phyloP scores from a whole-genome alignment of 257 asterid species.

The Solanum ossicruentum region DNA sequence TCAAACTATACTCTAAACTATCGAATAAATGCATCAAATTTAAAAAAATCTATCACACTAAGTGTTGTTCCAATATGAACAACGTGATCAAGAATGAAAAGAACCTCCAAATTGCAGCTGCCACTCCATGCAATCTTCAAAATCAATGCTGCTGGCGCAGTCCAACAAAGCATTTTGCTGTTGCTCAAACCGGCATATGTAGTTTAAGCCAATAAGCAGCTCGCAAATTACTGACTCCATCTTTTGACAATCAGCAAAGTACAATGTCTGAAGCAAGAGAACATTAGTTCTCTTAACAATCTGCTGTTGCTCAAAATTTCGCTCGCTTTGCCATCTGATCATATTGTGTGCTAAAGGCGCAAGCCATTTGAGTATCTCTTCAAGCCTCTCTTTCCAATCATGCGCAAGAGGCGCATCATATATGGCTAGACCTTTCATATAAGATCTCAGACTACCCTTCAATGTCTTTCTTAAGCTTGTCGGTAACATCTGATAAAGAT shows the following conservation, averaged over 20 bases:
- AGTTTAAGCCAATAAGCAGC: slow-evolving; percentile 71
- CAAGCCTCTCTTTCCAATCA: slow-evolving; percentile 72
- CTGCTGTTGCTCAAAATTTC: slow-evolving; percentile 84
- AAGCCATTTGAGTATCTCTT: slow-evolving; percentile 46
- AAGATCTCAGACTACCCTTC: slow-evolving; percentile 46
- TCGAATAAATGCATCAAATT: neutral
- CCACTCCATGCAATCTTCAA: slow-evolving; percentile 74
- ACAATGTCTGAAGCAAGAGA: slow-evolving; percentile 71
- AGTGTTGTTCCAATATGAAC: neutral
- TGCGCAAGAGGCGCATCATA: slow-evolving; percentile 85
- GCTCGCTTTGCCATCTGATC: slow-evolving; percentile 92
- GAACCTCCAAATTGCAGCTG: slow-evolving; percentile 38
- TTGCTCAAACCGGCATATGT: slow-evolving; percentile 81
- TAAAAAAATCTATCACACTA: neutral
- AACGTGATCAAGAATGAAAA: slow-evolving; percentile 22
- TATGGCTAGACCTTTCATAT: slow-evolving; percentile 45
- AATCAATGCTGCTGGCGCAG: slow-evolving; percentile 82
- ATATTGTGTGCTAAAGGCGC: slow-evolving; percentile 82
- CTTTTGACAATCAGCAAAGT: slow-evolving; percentile 67
- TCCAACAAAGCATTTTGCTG: slow-evolving; percentile 85
- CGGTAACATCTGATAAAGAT: slow-evolving; percentile 86
- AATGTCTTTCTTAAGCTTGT: slow-evolving; percentile 57
- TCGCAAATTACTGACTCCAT: slow-evolving; percentile 67
- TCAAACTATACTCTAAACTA: neutral
- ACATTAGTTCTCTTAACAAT: slow-evolving; percentile 63